phyloP scores from a whole-genome alignment of 345 rosid species.

The Eucalyptus melliodora region DNA sequence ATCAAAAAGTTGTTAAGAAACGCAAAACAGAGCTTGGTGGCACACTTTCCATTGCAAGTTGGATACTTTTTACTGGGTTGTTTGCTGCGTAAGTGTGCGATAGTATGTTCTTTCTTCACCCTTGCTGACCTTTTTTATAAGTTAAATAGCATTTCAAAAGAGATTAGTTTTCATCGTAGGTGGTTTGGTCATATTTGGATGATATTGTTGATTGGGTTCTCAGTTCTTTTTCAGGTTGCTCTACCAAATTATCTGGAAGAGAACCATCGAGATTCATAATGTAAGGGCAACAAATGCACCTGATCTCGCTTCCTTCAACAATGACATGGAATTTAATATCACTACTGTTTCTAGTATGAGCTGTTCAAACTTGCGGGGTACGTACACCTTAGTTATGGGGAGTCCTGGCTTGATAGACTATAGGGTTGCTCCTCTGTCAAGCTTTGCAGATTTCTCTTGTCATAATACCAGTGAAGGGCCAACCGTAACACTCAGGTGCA shows the following conservation, averaged over 20 bases:
- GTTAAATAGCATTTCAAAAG: background rate
- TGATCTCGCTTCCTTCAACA: conserved; percentile 56
- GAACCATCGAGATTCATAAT: conserved; percentile 79
- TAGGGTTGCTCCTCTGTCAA: conserved; percentile 34
- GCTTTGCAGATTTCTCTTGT: conserved; percentile 49
- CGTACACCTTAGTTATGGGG: conserved; percentile 45
- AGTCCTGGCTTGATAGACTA: conserved; percentile 52
- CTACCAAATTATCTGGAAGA: conserved; percentile 78
- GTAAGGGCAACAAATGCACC: conserved; percentile 75
- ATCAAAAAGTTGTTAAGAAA: conserved; percentile 63
- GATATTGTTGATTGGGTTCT: conserved; percentile 15
- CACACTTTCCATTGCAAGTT: conserved; percentile 85
- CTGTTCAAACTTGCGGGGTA: conserved; percentile 67
- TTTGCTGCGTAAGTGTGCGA: conserved; percentile 79
- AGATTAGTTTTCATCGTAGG: background rate
- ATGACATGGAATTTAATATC: conserved; percentile 75
- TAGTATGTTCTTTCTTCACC: background rate
- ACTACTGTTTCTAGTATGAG: conserved; percentile 85
- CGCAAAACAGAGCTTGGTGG: conserved; percentile 96
- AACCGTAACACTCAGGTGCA: conserved; percentile 61
- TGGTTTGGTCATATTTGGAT: background rate
- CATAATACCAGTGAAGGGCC: conserved; percentile 70
- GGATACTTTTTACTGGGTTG: conserved; percentile 83
- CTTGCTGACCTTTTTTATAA: background rate
- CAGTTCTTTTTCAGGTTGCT: conserved; percentile 71